A percentile compares a stretch with the other conserved stretches of the same genome.
phyloP scores from a whole-genome alignment of 2,329 filamentous ascomycete species.

The Daldinia eschscholtzii region DNA sequence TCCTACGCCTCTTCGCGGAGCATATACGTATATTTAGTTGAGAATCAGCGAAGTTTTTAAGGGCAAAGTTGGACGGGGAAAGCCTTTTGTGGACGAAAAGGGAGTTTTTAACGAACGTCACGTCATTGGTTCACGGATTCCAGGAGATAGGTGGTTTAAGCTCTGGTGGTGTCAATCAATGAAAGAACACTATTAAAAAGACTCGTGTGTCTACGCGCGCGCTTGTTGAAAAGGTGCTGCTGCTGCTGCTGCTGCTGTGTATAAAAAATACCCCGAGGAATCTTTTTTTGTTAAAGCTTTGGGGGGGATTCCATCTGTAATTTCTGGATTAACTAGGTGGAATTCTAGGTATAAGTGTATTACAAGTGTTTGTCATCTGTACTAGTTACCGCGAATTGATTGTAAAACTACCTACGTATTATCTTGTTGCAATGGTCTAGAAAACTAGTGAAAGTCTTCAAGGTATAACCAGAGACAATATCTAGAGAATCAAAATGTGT shows the following conservation, averaged over 20 bases:
- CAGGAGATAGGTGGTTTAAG: constrained; percentile 44
- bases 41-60: constrained; percentile 25
- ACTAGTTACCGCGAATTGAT: constrained; percentile 1
- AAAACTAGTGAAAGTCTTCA: background rate
- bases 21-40: constrained; percentile 39
- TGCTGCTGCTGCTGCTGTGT: background rate
- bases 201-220: background rate
- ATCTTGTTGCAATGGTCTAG: background rate
- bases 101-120: constrained; percentile 49
- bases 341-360: constrained; percentile 7
- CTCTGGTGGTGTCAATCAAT: constrained; percentile 45
- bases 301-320: background rate
- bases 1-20: constrained; percentile 26
- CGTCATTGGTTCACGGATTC: constrained; percentile 49
- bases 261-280: constrained; percentile 7
- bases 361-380: constrained; percentile 8
- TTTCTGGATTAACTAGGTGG: background rate
- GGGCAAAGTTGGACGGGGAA: constrained; percentile 38
- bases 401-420: constrained; percentile 2
- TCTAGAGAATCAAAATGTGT: background rate
- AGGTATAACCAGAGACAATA: background rate
- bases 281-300: background rate
- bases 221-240: constrained; percentile 1
- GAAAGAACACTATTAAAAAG: constrained; percentile 40
- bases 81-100: constrained; percentile 42